Conservation (phyloP, 176 grass and related monocot genomes). For the Phragmites australis region DNA sequence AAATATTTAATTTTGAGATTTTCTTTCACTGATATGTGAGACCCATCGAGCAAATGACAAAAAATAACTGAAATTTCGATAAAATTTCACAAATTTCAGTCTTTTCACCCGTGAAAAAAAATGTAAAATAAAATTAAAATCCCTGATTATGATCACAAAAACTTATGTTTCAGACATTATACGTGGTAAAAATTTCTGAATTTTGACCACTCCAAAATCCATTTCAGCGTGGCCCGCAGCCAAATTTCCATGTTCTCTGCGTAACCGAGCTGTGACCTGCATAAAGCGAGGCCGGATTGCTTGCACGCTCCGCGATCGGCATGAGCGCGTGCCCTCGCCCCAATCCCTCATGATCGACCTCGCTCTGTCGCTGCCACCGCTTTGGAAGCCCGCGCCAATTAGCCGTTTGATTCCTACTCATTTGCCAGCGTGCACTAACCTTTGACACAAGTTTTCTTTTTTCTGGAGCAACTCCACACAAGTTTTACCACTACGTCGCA, state of each 20-base stretch:
- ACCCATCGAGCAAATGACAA: no score
- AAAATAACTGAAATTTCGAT: no score
- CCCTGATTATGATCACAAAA: no score
- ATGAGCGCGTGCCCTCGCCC: conserved; percentile 23
- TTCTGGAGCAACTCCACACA: not conserved
- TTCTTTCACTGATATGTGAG: no score
- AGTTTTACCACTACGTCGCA: not conserved
- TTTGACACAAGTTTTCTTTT: no score
- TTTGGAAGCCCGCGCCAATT: not conserved
- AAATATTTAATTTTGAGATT: no score
- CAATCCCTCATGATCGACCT: not conserved
- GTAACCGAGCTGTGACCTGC: not conserved
- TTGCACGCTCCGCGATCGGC: conserved; percentile 42
- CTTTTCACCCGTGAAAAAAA: no score
- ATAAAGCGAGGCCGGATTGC: conserved; percentile 27
- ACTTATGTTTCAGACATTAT: no score
- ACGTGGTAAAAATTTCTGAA: no score
- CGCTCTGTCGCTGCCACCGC: not conserved
- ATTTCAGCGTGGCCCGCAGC: not conserved
- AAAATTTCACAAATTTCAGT: no score
- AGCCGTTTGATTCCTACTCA: conserved; percentile 22
- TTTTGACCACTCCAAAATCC: not conserved
- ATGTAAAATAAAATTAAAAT: no score
- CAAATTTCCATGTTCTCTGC: not conserved
- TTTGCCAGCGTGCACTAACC: not conserved